Evolutionary conservation across 768 basidiomycete genomes (phyloP).

Genomic region (Pisolithus orientalis): DNA sequence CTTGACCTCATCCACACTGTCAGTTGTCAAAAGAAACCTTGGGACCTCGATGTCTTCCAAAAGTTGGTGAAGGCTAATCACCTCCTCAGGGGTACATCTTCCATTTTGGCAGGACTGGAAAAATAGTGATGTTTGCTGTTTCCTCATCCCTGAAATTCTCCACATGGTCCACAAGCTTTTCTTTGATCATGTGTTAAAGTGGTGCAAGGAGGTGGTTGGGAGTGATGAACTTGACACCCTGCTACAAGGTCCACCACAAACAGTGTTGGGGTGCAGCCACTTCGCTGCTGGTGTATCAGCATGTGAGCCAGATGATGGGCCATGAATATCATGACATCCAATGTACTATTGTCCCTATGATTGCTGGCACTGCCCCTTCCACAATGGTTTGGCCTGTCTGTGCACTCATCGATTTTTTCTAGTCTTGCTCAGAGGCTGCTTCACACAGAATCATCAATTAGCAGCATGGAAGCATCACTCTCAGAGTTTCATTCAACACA

Average conservation of each 20-base stretch:
- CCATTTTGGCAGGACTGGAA: neutral
- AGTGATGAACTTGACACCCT: no score
- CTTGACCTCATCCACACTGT: neutral
- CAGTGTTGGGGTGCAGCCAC: no score
- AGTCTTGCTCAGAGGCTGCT: slow-evolving; percentile 13
- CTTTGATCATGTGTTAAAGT: slow-evolving; percentile 8
- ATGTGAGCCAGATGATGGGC: no score
- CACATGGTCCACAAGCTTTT: slow-evolving; percentile 7
- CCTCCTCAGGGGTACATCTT: no score
- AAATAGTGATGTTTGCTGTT: neutral
- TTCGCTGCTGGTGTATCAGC: no score
- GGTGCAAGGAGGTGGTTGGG: slow-evolving; percentile 15
- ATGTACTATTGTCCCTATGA: slow-evolving; percentile 23
- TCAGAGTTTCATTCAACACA: slow-evolving; percentile 11
- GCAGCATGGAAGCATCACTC: neutral
- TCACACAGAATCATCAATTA: slow-evolving; percentile 9
- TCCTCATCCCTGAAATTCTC: slow-evolving; percentile 14
- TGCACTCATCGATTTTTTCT: slow-evolving; percentile 20
- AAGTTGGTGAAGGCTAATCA: no score
- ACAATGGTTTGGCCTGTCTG: slow-evolving; percentile 4
- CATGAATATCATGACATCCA: slow-evolving; percentile 25
- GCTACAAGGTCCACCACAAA: no score
- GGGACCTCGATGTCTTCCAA: no score
- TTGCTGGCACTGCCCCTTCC: neutral
- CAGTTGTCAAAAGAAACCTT: no score